Evolutionary conservation across 140 eudicot species (phyloP), one percentile per base, ranked within the genome.

Genomic region (Oenanthe javanica): DNA sequence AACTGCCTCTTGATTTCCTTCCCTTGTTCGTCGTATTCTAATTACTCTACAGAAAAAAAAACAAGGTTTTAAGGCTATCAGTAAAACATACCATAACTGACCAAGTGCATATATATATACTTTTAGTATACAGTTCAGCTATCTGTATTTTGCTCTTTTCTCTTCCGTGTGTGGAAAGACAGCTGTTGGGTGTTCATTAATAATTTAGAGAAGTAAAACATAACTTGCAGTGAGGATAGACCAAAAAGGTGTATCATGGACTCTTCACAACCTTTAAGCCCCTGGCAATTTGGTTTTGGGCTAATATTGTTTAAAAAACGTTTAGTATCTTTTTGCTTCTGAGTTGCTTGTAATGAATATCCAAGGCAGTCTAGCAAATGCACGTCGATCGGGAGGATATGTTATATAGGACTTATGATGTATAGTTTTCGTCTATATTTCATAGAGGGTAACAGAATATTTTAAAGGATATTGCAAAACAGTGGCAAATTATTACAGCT

Each of bases 1-100:
- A 81, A 94, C 96, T 48, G 97, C 96, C 79, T 94, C 99, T 59
- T 92, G 95, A 75, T 94, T 89, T 83, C 93, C 97, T 88, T 94
- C 97, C 45, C 90, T 91, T 82, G 77, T 86, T 51, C 99, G 88
- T 21, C 99, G 86, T 83, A 92, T 94, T 79, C 99, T 91, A 64
- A 94, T 90, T 77, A 94, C 96, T 89, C 97, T 93, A 89, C 81
- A 86, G 66, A 86, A 18, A 55, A 82, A 23, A 48, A 40, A 27
- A 74, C 12, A 11, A 40, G 42, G 31, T 78, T 63, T 9, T 9
- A 9, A 42, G 36, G 11, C 9, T 31, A 47, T 9, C 8, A 18
- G 43, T 21, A 2, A 38, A 59, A 43, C 48, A 45, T 79, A 27
- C 25, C 19, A 46, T 0, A 63, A 43, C 6, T 3, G 11, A n/a